Conservation (phyloP, 805 yeast species). For the Myxozyma sirexii region DNA sequence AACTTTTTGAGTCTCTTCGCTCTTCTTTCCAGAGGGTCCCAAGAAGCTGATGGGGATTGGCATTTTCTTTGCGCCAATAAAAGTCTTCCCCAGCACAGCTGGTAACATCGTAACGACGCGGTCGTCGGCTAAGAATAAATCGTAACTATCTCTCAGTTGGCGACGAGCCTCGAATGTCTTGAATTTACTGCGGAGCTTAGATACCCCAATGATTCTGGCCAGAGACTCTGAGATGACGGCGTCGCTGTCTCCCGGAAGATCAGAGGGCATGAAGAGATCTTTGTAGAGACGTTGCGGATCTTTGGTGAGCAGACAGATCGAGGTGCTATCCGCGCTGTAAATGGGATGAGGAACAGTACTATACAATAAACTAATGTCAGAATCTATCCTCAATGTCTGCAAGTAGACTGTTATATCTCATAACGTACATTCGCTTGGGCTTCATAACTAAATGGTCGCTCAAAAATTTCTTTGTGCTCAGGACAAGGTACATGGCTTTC, state of each 20-base stretch:
- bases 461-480: constrained; percentile 67
- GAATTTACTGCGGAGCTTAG: constrained; percentile 78
- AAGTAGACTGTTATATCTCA: not conserved
- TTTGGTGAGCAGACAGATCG: constrained; percentile 68
- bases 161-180: constrained; percentile 89
- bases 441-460: constrained; percentile 55
- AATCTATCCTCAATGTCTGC: too few relatives aligned
- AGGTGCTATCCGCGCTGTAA: constrained; percentile 50
- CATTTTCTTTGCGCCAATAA: constrained; percentile 62
- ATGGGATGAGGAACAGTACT: constrained; percentile 51
- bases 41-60: constrained; percentile 66
- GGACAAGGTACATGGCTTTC: constrained; percentile 54
- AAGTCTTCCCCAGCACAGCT: constrained; percentile 76
- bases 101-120: constrained; percentile 80
- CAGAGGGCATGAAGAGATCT: constrained; percentile 41
- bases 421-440: constrained; percentile 44
- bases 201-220: constrained; percentile 63
- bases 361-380: not conserved
- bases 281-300: constrained; percentile 57
- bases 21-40: constrained; percentile 25
- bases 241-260: constrained; percentile 17
- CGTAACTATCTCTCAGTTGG: constrained; percentile 66
- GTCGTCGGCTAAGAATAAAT: constrained; percentile 83
- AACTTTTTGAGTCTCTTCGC: constrained; percentile 1
- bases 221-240: constrained; percentile 38